A percentile compares a stretch with the other conserved stretches of the same genome.
Evolutionary conservation across 306 rosid genomes (phyloP).

Genomic region (Parietaria judaica): DNA sequence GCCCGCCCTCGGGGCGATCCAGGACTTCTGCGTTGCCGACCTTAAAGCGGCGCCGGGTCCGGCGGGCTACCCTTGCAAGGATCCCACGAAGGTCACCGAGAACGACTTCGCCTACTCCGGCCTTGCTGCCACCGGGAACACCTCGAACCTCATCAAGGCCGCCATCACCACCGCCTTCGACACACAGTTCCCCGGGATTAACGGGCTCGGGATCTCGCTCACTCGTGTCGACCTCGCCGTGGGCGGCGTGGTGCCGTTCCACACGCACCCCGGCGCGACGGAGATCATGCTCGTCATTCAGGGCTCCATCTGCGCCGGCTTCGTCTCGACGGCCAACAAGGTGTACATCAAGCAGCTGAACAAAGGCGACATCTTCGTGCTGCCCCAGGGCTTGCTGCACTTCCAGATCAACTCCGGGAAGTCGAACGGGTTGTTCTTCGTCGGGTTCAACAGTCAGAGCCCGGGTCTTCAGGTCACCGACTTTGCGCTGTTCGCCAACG

Average conservation of each 20-base stretch:
- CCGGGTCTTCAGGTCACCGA: conserved; percentile 74
- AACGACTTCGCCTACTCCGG: conserved; percentile 51
- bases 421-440: conserved; percentile 22
- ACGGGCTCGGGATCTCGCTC: conserved; percentile 63
- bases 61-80: conserved; percentile 68
- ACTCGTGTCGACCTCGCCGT: conserved; percentile 52
- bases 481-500: conserved; percentile 53
- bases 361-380: conserved; percentile 63
- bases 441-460: conserved; percentile 48
- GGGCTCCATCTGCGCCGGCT: conserved; percentile 56
- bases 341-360: conserved; percentile 49
- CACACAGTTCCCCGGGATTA: conserved; percentile 53
- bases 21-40: conserved; percentile 82
- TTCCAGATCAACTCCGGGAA: conserved; percentile 52
- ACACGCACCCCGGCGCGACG: conserved; percentile 70
- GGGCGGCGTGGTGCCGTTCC: conserved; percentile 63
- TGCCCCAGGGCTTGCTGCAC: conserved; percentile 74
- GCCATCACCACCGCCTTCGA: conserved; percentile 53
- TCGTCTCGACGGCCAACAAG: conserved; percentile 42
- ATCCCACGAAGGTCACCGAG: conserved; percentile 31
- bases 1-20: conserved; percentile 43
- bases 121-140: conserved; percentile 52
- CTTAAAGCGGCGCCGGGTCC: conserved; percentile 39
- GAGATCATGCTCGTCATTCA: conserved; percentile 34
- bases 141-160: conserved; percentile 64